Evolutionary conservation across 768 basidiomycete species (phyloP).

Genomic region (Crassisporium funariophilum): DNA sequence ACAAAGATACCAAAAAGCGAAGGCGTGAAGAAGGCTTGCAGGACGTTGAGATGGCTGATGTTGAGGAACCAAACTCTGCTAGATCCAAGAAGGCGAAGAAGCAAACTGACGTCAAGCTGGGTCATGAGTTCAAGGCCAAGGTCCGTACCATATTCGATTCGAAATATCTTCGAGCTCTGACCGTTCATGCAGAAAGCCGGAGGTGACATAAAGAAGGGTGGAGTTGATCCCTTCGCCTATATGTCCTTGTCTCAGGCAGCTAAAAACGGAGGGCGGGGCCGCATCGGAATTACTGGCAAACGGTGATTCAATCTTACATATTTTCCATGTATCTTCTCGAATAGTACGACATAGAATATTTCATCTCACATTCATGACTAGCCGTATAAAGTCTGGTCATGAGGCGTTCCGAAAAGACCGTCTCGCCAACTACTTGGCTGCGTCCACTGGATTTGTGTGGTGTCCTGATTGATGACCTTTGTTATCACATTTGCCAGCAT

Average conservation of each 20-base stretch:
- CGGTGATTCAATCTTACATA: slow-evolving; percentile 33
- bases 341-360: too few species aligned
- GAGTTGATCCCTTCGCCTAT: slow-evolving; percentile 93
- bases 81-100: slow-evolving; percentile 58
- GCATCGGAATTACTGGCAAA: slow-evolving; percentile 66
- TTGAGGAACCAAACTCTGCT: slow-evolving; percentile 11
- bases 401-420: slow-evolving; percentile 72
- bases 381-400: slow-evolving; percentile 74
- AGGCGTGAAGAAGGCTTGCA: slow-evolving; percentile 74
- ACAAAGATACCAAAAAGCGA: slow-evolving; percentile 96
- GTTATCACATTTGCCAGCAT: slow-evolving; percentile 57
- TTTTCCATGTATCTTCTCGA: slow-evolving; percentile 13
- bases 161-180: slow-evolving; percentile 3
- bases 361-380: slow-evolving; percentile 29
- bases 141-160: slow-evolving; percentile 43
- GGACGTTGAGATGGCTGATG: slow-evolving; percentile 54
- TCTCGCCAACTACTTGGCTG: slow-evolving; percentile 69
- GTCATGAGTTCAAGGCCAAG: slow-evolving; percentile 96
- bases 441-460: slow-evolving; percentile 45
- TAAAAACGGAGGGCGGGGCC: slow-evolving; percentile 51
- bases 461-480: slow-evolving; percentile 46
- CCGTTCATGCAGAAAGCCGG: slow-evolving; percentile 74
- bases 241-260: slow-evolving; percentile 82
- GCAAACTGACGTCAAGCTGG: slow-evolving; percentile 53
- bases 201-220: slow-evolving; percentile 88